Evolutionary conservation across 73 alveolate genomes (phyloP).

Genomic region (Symbiodinium pilosum): DNA sequence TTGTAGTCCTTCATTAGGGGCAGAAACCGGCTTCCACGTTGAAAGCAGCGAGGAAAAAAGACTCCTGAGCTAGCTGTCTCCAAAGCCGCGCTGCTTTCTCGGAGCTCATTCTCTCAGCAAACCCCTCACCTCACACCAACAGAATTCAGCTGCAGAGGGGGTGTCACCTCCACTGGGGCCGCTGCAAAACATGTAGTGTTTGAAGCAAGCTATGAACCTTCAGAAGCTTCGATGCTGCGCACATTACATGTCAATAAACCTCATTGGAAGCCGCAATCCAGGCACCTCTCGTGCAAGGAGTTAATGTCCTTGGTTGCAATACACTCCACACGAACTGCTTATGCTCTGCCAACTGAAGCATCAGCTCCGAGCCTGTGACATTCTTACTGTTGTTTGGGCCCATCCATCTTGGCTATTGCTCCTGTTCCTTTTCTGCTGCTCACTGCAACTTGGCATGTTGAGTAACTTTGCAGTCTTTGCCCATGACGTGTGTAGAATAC

Average conservation of each 20-base stretch:
- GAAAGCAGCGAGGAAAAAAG: not conserved
- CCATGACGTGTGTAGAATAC: too few species aligned
- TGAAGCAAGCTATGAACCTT: constrained; percentile 67
- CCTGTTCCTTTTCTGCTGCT: too few species aligned
- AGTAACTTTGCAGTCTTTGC: too few species aligned
- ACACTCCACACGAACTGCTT: not conserved
- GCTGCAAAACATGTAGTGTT: constrained; percentile 66
- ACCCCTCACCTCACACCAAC: constrained; percentile 13
- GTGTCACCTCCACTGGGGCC: not conserved
- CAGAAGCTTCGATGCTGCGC: too few species aligned
- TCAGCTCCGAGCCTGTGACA: too few species aligned
- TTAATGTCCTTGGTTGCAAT: not conserved
- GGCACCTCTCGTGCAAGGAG: not conserved
- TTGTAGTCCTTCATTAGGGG: constrained; percentile 29
- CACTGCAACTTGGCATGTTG: too few species aligned
- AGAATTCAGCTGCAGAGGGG: not conserved
- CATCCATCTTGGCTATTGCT: too few species aligned
- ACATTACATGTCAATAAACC: too few species aligned
- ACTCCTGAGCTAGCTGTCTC: constrained; percentile 50
- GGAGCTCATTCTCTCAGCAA: not conserved
- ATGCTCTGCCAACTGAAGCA: not conserved
- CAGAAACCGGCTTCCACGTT: not conserved
- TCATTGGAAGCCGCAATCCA: not conserved
- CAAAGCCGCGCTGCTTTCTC: constrained; percentile 34
- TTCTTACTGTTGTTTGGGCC: too few species aligned